Base-by-base conservation (phyloP, 2,329 filamentous ascomycete genomes). In the Colletotrichum melonis region DNA sequence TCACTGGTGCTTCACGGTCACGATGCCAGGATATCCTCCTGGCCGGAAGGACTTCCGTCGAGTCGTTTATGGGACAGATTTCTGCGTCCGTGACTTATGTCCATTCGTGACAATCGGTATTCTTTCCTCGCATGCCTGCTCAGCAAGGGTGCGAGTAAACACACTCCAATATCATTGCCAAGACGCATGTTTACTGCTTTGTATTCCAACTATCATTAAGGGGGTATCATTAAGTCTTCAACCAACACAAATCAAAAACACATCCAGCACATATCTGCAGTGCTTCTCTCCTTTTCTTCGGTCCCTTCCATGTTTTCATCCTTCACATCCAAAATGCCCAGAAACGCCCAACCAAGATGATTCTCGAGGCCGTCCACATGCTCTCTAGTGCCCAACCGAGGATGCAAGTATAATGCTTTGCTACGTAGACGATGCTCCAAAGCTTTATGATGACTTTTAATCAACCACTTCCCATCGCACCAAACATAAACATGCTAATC, bases 401-500 rank as follows among this genome's bases (percentile, higher is more conserved):
- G 42, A 46, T 46, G 42, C 6, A 46, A 19, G 2, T 7, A 46
- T n/a, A 16, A 19, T 46, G 2, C 11, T 49, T 19, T 32, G 16
- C 8, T 35, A n/a, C 16, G 58, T 28, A 24, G 49, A 68, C 26
- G 9, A 66, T 55, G 24, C 28, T 30, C 46, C 19, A 14, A 6
- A 54, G 11, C 46, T 35, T 14, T 22, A n/a, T 49, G 42, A 49
- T 49, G 42, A 49, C 24, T 6, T 6, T 30, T 6, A 16, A 42
- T 38, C 60, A 73, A 5, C 60, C 3, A 22, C 19, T 42, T 12
- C 55, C 62, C 19, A 8, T 49, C 19, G 35, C 16, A 16, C 72
- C 63, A 1, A 73, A n/a, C 30, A 59, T 26, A 22, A 58, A 24
- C 0, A 59, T 63, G 75, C 73, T 30, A 35, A 60, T 16, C 78